phyloP scores from a whole-genome alignment of 164 flowering plant genomes.

The Chimonanthus praecox region DNA sequence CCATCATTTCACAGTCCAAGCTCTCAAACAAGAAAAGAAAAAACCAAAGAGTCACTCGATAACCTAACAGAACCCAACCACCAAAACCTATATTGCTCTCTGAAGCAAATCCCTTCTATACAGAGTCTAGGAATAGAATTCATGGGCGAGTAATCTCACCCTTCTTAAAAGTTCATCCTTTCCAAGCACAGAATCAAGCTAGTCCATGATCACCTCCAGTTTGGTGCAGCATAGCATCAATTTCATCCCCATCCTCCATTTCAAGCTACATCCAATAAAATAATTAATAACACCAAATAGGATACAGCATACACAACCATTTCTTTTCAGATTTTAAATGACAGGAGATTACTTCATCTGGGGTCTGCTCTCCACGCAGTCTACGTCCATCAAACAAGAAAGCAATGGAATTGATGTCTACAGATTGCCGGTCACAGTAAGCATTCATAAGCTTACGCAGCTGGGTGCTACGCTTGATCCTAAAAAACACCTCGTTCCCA shows the following conservation, averaged over 20 bases:
- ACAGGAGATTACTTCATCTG: conserved; percentile 25
- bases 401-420: conserved; percentile 28
- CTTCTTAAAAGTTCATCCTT: background rate
- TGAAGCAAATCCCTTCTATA: background rate
- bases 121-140: background rate
- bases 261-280: conserved; percentile 16
- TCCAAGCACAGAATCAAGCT: background rate
- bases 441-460: conserved; percentile 37
- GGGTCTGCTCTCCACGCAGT: conserved; percentile 33
- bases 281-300: background rate
- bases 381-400: conserved; percentile 39
- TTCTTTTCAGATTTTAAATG: background rate
- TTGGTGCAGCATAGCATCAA: conserved; percentile 28
- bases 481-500: conserved; percentile 38
- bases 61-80: background rate
- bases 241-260: conserved; percentile 35
- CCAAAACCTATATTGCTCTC: background rate
- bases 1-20: background rate
- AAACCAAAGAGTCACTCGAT: too few species aligned
- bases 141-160: background rate
- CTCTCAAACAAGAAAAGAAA: background rate
- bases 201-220: conserved; percentile 16
- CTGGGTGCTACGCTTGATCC: conserved; percentile 36
- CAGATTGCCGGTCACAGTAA: conserved; percentile 35
- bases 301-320: background rate